These are phyloP conservation scores for Leccinum uliginosum DNA, from an alignment of 768 basidiomycete species.

Conservation along the genomic window DNA sequence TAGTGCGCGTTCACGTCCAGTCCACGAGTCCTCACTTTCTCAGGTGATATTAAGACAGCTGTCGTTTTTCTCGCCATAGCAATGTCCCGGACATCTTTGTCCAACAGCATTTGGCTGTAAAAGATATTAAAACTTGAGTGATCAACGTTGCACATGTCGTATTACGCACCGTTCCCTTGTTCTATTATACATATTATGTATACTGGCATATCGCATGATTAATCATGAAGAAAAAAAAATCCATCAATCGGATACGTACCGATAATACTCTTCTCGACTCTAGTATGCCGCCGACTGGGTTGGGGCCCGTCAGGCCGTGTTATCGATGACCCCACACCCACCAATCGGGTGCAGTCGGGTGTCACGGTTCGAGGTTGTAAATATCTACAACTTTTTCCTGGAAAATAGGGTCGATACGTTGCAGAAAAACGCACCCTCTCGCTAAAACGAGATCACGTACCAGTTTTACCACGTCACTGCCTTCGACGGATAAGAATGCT, in stretches of 20 bases:
- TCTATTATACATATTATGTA: slow-evolving; percentile 43
- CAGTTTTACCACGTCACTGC: slow-evolving; percentile 42
- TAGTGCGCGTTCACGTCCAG: slow-evolving; percentile 5
- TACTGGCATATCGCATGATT: slow-evolving; percentile 26
- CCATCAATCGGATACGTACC: slow-evolving; percentile 29
- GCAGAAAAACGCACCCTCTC: slow-evolving; percentile 18
- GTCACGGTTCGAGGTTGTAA: slow-evolving; percentile 44
- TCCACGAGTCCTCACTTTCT: slow-evolving; percentile 19
- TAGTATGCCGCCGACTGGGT: slow-evolving; percentile 42
- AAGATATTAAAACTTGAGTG: slow-evolving; percentile 9
- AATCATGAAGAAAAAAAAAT: not conserved
- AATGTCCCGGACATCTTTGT: slow-evolving; percentile 53
- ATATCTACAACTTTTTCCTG: slow-evolving; percentile 41
- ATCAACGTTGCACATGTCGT: not conserved
- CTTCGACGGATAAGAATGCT: slow-evolving; percentile 54
- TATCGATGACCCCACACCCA: slow-evolving; percentile 47
- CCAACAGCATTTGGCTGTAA: slow-evolving; percentile 47
- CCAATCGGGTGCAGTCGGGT: slow-evolving; percentile 41
- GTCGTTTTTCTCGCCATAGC: slow-evolving; percentile 41
- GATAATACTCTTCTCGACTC: slow-evolving; percentile 51
- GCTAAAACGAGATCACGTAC: slow-evolving; percentile 23
- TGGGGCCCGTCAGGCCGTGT: slow-evolving; percentile 40
- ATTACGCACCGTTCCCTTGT: slow-evolving; percentile 40
- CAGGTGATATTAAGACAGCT: slow-evolving; percentile 39
- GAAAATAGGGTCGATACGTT: slow-evolving; percentile 19